phyloP scores from a whole-genome alignment of 1,284 basidiomycete species.

The Bondarzewia mesenterica region DNA sequence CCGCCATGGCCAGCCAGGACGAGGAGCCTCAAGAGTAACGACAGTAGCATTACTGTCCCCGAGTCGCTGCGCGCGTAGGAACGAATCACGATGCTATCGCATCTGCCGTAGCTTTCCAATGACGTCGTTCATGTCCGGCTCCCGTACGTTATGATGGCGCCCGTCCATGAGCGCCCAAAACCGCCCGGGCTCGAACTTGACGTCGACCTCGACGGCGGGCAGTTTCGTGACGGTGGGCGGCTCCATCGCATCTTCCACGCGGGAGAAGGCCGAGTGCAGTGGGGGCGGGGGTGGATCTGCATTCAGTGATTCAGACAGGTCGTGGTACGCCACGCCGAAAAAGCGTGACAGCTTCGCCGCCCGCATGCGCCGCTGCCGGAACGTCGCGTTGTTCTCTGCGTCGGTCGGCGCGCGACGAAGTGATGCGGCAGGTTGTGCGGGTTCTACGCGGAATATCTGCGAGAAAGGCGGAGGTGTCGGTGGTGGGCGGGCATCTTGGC shows the following conservation, averaged over 20 bases:
- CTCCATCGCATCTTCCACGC: not conserved
- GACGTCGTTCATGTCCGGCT: conserved; percentile 32
- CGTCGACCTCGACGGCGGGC: conserved; percentile 18
- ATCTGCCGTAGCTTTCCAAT: conserved; percentile 42
- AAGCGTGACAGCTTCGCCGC: conserved; percentile 48
- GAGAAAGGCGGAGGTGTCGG: not conserved
- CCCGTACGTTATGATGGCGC: conserved; percentile 12
- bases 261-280: not conserved
- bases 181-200: conserved; percentile 14
- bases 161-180: conserved; percentile 18
- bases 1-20: no score
- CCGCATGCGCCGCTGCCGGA: conserved; percentile 37
- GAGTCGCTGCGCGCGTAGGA: no score
- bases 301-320: conserved; percentile 24
- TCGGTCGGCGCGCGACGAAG: not conserved
- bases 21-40: no score
- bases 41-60: conserved; percentile 2
- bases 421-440: not conserved
- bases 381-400: conserved; percentile 13
- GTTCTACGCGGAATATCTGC: not conserved
- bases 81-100: conserved; percentile 19
- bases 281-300: conserved; percentile 10
- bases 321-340: conserved; percentile 48
- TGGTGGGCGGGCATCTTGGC: no score
- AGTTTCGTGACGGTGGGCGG: not conserved